Percentiles rank a stretch among this genome's conserved stretches.
These are phyloP conservation scores for Lipomyces sp. DNA, from an alignment of 805 yeast genomes.

Conservation along the genomic window DNA sequence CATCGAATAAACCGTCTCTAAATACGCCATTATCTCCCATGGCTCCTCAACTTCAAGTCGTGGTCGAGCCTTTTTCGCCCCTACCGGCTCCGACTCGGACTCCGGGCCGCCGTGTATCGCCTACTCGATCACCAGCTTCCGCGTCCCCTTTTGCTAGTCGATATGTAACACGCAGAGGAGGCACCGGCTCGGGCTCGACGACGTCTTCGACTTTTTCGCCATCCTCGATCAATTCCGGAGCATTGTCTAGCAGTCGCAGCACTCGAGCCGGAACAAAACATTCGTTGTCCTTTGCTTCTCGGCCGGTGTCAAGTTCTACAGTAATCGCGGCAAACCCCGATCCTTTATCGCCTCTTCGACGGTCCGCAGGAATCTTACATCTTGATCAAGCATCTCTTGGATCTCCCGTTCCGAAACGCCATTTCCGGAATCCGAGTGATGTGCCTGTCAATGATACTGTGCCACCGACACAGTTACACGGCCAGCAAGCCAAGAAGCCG, in stretches of 20 bases:
- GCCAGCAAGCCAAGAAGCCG: neutral
- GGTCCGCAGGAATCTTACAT: slow-evolving; percentile 50
- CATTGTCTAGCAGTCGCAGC: slow-evolving; percentile 18
- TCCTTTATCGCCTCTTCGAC: slow-evolving; percentile 43
- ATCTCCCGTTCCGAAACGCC: slow-evolving; percentile 35
- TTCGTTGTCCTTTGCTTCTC: slow-evolving; percentile 15
- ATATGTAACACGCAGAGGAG: slow-evolving; percentile 15
- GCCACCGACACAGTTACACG: neutral
- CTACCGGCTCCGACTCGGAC: slow-evolving; percentile 27
- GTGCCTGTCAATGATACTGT: neutral
- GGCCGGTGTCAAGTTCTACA: neutral
- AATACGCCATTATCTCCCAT: slow-evolving; percentile 13
- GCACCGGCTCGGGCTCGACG: slow-evolving; percentile 4
- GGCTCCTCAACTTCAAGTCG: slow-evolving; percentile 30
- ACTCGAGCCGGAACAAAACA: slow-evolving; percentile 33
- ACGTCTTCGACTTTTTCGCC: neutral
- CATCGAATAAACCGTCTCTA: neutral
- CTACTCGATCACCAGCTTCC: slow-evolving; percentile 19
- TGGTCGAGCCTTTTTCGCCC: slow-evolving; percentile 33
- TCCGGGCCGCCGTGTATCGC: slow-evolving; percentile 26
- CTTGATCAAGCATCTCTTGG: slow-evolving; percentile 47
- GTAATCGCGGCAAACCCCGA: slow-evolving; percentile 2
- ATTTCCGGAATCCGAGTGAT: slow-evolving; percentile 8
- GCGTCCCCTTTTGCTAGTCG: slow-evolving; percentile 22
- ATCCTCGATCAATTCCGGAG: slow-evolving; percentile 4